Percentiles rank a stretch among this genome's conserved stretches.
Evolutionary conservation across 305 asterid species (phyloP).

Genomic region (Solanum hybrid): DNA sequence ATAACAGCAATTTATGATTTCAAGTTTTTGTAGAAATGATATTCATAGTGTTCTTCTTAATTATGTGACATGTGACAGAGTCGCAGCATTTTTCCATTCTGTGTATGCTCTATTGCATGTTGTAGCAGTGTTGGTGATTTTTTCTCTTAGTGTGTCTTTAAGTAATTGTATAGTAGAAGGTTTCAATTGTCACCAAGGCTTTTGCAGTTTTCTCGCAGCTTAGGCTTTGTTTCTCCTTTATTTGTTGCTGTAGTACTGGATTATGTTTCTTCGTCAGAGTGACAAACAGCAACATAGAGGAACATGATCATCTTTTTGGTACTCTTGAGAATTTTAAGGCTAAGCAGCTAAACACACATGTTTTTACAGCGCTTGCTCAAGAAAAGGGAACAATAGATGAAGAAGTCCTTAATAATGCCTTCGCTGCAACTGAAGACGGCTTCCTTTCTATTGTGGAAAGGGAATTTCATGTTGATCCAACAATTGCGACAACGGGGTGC

Average conservation of each 20-base stretch:
- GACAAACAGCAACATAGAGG: not conserved
- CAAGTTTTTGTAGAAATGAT: not conserved
- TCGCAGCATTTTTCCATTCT: not conserved
- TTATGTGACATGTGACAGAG: not conserved
- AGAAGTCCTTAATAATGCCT: conserved; percentile 35
- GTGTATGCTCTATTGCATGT: not conserved
- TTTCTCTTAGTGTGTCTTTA: not conserved
- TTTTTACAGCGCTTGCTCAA: conserved; percentile 40
- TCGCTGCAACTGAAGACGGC: conserved; percentile 36
- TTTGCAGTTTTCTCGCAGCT: not conserved
- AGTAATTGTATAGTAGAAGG: not conserved
- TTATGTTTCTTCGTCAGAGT: not conserved
- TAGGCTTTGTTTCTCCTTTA: not conserved
- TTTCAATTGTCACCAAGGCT: not conserved
- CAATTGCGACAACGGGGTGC: conserved; percentile 53
- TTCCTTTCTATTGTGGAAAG: conserved; percentile 43
- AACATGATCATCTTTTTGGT: not conserved
- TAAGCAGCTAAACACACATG: not conserved
- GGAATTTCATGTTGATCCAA: conserved; percentile 34
- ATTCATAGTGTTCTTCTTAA: not conserved
- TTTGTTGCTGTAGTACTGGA: not conserved
- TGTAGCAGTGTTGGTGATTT: not conserved
- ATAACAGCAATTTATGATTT: not conserved
- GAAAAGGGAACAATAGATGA: conserved; percentile 44
- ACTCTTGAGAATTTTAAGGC: not conserved